Conservation (phyloP, 768 basidiomycete species). For the Tulasnella sp. region DNA sequence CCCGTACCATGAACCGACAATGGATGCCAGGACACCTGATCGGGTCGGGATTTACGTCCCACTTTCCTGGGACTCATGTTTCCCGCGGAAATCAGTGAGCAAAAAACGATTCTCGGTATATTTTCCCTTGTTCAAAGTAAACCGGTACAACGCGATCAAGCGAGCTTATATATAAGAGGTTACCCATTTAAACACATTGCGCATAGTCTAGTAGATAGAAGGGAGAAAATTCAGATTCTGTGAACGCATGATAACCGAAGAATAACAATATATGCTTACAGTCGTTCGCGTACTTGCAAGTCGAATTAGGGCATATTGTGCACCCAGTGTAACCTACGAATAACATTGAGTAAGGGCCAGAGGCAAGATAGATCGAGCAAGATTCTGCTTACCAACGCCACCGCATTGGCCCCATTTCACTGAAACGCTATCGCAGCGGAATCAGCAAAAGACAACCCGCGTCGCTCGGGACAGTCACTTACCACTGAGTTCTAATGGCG, state of each 20-base stretch:
- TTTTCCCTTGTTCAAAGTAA: too few species aligned
- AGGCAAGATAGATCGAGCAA: neutral
- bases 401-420: neutral
- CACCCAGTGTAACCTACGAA: neutral
- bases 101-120: too few species aligned
- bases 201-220: neutral
- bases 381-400: neutral
- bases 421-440: neutral
- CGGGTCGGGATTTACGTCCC: too few species aligned
- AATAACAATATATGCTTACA: neutral
- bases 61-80: too few species aligned
- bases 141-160: too few species aligned
- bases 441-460: neutral
- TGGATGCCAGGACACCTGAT: too few species aligned
- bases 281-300: neutral
- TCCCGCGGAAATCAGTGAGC: too few species aligned
- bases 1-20: too few species aligned
- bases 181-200: neutral
- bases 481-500: too few species aligned
- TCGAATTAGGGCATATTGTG: neutral
- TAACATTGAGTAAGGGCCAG: neutral
- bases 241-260: neutral
- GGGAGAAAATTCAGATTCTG: neutral
- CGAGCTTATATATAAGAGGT: neutral
- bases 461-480: too few species aligned